These are phyloP conservation scores for Aureobasidium lini DNA, from an alignment of 2,329 filamentous ascomycete species.

Conservation along the genomic window DNA sequence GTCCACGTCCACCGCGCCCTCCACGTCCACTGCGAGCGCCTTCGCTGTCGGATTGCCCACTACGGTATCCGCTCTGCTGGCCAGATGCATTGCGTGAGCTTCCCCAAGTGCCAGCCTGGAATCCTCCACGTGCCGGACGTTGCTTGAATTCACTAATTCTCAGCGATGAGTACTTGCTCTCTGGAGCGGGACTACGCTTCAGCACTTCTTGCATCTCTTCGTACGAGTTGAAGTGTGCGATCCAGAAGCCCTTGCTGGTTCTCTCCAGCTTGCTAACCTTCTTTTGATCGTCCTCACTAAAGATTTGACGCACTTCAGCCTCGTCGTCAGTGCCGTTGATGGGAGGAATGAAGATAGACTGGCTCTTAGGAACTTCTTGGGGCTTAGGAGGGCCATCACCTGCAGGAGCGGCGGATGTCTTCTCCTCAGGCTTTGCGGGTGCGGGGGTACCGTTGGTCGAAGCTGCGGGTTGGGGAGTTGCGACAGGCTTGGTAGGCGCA, in stretches of 20 bases:
- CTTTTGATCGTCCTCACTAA: conserved; percentile 70
- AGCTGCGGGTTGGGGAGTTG: conserved; percentile 12
- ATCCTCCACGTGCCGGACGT: conserved; percentile 30
- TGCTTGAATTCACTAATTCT: conserved; percentile 63
- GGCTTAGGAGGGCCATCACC: conserved; percentile 24
- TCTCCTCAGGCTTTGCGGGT: conserved; percentile 18
- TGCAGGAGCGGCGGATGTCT: conserved; percentile 44
- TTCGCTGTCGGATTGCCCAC: conserved; percentile 61
- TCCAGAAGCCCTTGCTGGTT: conserved; percentile 72
- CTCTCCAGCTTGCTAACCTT: conserved; percentile 67
- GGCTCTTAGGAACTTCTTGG: conserved; percentile 50
- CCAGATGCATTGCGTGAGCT: conserved; percentile 42
- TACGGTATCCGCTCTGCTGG: conserved; percentile 70
- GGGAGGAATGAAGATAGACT: conserved; percentile 76
- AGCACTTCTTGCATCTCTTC: conserved; percentile 78
- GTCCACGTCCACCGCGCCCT: conserved; percentile 47
- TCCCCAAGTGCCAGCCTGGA: conserved; percentile 52
- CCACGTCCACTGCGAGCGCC: conserved; percentile 54
- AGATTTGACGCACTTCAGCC: conserved; percentile 61
- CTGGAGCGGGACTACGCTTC: conserved; percentile 60
- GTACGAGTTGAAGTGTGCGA: conserved; percentile 72
- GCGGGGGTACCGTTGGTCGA: conserved; percentile 13
- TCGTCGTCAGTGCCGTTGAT: conserved; percentile 56
- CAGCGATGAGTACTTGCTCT: conserved; percentile 47
- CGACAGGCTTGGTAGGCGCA: conserved; percentile 18